Evolutionary conservation across 768 basidiomycete species (phyloP).

Genomic region (Auriscalpium orientale): DNA sequence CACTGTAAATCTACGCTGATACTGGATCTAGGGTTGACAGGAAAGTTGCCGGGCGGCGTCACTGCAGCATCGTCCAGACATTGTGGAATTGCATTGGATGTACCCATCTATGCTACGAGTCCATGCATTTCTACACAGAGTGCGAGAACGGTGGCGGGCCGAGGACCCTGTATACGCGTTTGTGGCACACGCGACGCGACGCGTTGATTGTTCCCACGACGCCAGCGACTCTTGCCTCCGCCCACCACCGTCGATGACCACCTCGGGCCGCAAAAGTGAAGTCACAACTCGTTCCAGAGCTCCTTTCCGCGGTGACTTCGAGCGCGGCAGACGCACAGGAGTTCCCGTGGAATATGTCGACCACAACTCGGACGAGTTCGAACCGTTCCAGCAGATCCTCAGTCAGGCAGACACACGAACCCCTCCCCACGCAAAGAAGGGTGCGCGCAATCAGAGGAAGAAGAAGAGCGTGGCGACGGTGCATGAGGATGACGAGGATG

Average conservation of each 20-base stretch:
- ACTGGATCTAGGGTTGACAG: too few species aligned
- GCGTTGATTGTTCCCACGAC: constrained; percentile 14
- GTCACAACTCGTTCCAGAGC: constrained; percentile 48
- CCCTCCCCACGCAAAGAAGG: constrained; percentile 45
- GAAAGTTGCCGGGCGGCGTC: too few species aligned
- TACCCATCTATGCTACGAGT: too few species aligned
- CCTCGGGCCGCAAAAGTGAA: constrained; percentile 28
- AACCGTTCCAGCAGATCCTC: constrained; percentile 71
- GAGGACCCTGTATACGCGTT: too few species aligned
- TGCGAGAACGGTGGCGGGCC: too few species aligned
- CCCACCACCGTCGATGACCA: constrained; percentile 19
- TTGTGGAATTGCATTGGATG: too few species aligned
- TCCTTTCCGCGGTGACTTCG: constrained; percentile 70
- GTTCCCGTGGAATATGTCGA: constrained; percentile 60
- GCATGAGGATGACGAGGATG: constrained; percentile 32
- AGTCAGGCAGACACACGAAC: constrained; percentile 61
- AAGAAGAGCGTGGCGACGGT: constrained; percentile 30
- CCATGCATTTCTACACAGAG: too few species aligned
- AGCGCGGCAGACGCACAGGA: constrained; percentile 77
- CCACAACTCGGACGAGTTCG: constrained; percentile 74
- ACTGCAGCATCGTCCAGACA: too few species aligned
- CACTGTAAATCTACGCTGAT: too few species aligned
- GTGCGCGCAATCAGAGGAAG: constrained; percentile 26
- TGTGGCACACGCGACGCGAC: not conserved
- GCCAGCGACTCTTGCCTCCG: not conserved